Evolutionary conservation across 2,329 filamentous ascomycete genomes (phyloP), one percentile per base, ranked within the genome.

Genomic region (Penicillium sumatraense): DNA sequence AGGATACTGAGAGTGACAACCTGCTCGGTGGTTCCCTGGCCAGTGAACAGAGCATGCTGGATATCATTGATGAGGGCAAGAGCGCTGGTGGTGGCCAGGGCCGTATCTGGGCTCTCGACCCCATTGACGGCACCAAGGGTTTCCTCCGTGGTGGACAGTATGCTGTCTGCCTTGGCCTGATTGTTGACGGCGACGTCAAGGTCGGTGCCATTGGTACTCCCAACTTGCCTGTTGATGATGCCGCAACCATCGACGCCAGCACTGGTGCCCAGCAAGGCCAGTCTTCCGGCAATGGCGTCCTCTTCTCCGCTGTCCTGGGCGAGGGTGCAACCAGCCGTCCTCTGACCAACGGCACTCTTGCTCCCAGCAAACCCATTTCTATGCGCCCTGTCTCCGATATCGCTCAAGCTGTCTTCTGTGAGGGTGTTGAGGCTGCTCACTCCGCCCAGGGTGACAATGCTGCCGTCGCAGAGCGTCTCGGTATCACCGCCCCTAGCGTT

Each of bases 131-230:
- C 63, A 99, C 95, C 51, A 96, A 97, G 79, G 96, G 95, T 26
- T 99, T 99, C 80, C 81, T 99, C 57, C 86, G 96, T 59, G 95
- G 95, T 50, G 96, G 93, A 35, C 95, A 99, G 79, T 99, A 99
- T 72, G 96, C 95, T 52, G 92, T 99, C 51, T 97, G 93, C 72
- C 84, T 99, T 5, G 95, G 86, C 31, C 81, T 99, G 66, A 89
- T 99, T 78, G 90, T 96, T 24, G 92, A 98, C 69, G 95, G 93
- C 50, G 86, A 96, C 66, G 92, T 98, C 67, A 91, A 93, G 73
- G 91, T 97, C 58, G 95, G 95, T 64, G 95, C 96, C 42, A 85
- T 99, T 54, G 96, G 91, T 59, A 97, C 93, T 77, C 95, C 95
- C 23, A 99, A 99, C 78, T 86, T 99, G 27, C 93, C 93, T 14